Percentiles rank a stretch among this genome's conserved stretches.
phyloP scores from a whole-genome alignment of 441 rosid genomes.

The Mallotus japonicus region DNA sequence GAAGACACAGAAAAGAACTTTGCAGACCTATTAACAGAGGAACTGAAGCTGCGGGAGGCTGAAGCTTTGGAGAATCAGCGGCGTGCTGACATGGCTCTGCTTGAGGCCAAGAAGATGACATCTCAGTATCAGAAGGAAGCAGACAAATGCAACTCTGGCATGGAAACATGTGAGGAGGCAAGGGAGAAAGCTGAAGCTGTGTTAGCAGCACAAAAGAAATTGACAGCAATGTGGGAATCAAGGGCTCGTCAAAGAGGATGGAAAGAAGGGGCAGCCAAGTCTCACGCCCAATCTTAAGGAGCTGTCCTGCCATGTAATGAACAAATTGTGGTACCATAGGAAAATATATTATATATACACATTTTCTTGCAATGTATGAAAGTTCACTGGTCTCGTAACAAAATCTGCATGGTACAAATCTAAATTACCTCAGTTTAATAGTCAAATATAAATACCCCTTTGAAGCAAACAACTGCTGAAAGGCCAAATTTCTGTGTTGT shows the following conservation, averaged over 20 bases:
- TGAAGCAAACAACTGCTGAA: constrained; percentile 13
- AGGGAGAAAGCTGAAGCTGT: constrained; percentile 80
- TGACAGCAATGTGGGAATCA: constrained; percentile 65
- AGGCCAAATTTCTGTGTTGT: constrained; percentile 4
- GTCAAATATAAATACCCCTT: constrained; percentile 2
- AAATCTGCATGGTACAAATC: neutral
- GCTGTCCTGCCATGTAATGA: constrained; percentile 40
- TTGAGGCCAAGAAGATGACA: constrained; percentile 89
- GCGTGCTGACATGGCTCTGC: constrained; percentile 64
- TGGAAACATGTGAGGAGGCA: constrained; percentile 97
- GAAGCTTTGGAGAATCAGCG: constrained; percentile 74
- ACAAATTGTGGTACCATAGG: neutral
- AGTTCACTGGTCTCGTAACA: neutral
- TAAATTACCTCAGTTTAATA: neutral
- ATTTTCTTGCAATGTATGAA: neutral
- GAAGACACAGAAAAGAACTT: constrained; percentile 83
- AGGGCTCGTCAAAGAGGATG: constrained; percentile 88
- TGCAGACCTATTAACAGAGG: constrained; percentile 70
- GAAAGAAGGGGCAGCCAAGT: constrained; percentile 58
- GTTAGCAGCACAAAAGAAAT: constrained; percentile 65
- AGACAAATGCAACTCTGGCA: constrained; percentile 91
- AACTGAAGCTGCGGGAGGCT: constrained; percentile 71
- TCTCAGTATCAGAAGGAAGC: constrained; percentile 96
- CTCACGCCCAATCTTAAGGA: constrained; percentile 50
- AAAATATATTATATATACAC: neutral